Evolutionary conservation across 257 asterid species (phyloP), one percentile per base, ranked within the genome.

Genomic region (Fraxinus cuspidata): DNA sequence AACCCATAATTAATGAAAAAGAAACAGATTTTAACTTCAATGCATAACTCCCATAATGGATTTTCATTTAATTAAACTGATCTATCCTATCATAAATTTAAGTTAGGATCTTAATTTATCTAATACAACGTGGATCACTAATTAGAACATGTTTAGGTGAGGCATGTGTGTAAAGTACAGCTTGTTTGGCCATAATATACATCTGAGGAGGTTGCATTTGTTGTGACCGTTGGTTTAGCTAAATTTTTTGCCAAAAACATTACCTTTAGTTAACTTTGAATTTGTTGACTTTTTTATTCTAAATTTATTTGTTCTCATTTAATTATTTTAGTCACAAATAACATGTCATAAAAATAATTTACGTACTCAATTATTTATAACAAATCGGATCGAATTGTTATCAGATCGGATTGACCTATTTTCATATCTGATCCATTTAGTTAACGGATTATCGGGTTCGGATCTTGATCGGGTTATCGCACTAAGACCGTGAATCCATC

Each of bases 131-230:
- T 73, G 76, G 73, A 81, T 37, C 23, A 21, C 15, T 60, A 81
- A 15, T 25, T 44, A 64, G 68, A 78, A 78, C 72, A 31, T 16
- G 69, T 49, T 78, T 70, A 78, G 83, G 80, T 78, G 21, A 78
- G 58, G 27, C 79, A 12, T 74, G 27, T 72, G 82, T 73, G 79
- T 1, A 35, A 12, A 75, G 31, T 78, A 38, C 44, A 53, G 64
- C 64, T 53, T 53, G 27, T 53, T 53, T 0, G 65, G 65, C 64
- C 64, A 19, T 53, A 19, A 53, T 1, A 16, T 53, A 53, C 64
- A 53, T 53, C 25, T 53, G 10, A 53, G 27, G 27, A 4, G 12
- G 27, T 53, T n/a, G 64, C 27, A 53, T 53, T 53, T 7, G 64
- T 53, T n/a, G 64, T 53, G 12, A 53, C 64, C 9, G 63, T 51